Evolutionary conservation across 495 filamentous ascomycete genomes (phyloP), one percentile per base, ranked within the genome.

Genomic region (Ramalina intermedia): DNA sequence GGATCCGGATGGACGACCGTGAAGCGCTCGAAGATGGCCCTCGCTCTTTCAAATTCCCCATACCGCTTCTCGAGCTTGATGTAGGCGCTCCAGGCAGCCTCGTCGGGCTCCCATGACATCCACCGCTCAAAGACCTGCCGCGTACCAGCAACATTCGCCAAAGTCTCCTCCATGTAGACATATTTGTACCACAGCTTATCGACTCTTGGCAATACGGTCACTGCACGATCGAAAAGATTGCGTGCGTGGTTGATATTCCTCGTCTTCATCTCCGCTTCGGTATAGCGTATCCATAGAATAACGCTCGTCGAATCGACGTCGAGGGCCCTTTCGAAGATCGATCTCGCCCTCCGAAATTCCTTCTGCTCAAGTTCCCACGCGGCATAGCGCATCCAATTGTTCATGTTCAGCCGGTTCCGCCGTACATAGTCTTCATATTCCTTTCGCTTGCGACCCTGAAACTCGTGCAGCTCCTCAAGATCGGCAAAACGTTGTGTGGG

Each of bases 131-230:
- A 98, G 2, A 96, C 87, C 61, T 94, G 87, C 44, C 91, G 73
- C 16, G 88, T 93, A 14, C 91, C 91, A 6, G 89, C 79, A 37
- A 98, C 81, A 56, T 98, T 96, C 6, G 85, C 82, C 38, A 98
- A 70, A 44, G 88, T 96, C 72, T 98, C 93, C 63, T 96, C 91
- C 84, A 96, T 94, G 60, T 94, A 95, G 26, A 94, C 86, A 73
- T 95, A 96, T 62, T 96, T 95, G 66, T 90, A 96, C 91, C 91
- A 98, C 45, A 98, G 69, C 69, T 96, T 96, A 62, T 95, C 84
- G 24, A 96, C 75, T 35, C 91, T 72, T 29, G 91, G 91, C 29
- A 96, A 70, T 48, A 91, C 87, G 1, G 89, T 91, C 43, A 98
- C 87, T 35, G 93, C 93, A 43, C 91, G 85, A 61, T 98, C 91